phyloP scores from a whole-genome alignment of 2,329 filamentous ascomycete genomes.

The Aspergillus sp. region DNA sequence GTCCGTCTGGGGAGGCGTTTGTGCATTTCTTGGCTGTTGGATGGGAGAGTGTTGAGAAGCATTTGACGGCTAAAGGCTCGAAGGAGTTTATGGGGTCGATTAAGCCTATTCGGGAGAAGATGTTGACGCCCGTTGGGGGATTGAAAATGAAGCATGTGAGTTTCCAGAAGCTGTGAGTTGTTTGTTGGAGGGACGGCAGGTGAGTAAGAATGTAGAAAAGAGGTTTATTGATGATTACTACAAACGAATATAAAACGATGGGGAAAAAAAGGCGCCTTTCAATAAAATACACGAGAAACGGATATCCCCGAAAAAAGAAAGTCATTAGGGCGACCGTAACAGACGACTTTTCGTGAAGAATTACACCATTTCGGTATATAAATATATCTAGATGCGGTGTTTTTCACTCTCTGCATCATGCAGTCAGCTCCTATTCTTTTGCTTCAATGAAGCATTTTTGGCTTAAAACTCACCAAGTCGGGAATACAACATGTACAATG shows the following conservation, averaged over 20 bases:
- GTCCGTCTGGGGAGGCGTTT: constrained; percentile 34
- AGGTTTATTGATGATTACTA: constrained; percentile 1
- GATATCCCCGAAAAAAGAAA: constrained; percentile 10
- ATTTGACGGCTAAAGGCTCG: constrained; percentile 41
- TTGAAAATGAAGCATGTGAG: constrained; percentile 41
- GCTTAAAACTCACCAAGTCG: constrained; percentile 62
- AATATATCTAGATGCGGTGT: constrained; percentile 51
- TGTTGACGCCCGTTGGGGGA: constrained; percentile 28
- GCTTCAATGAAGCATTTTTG: background rate
- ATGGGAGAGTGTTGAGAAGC: constrained; percentile 45
- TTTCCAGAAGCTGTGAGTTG: constrained; percentile 24
- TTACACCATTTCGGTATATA: background rate
- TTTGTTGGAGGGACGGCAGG: background rate
- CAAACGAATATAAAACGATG: background rate
- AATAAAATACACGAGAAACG: constrained; percentile 28
- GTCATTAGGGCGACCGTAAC: constrained; percentile 13
- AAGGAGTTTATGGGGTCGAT: constrained; percentile 39
- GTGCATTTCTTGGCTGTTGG: constrained; percentile 41
- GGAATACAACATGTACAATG: constrained; percentile 98
- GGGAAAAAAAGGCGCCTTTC: constrained; percentile 15
- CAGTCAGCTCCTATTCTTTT: constrained; percentile 4
- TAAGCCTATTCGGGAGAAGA: constrained; percentile 33
- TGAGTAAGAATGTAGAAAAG: background rate
- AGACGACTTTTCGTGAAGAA: constrained; percentile 6
- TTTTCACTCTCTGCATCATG: constrained; percentile 60